A percentile compares a stretch with the other conserved stretches of the same genome.
Evolutionary conservation across 768 basidiomycete genomes (phyloP).

Genomic region (Tricholoma terreum): DNA sequence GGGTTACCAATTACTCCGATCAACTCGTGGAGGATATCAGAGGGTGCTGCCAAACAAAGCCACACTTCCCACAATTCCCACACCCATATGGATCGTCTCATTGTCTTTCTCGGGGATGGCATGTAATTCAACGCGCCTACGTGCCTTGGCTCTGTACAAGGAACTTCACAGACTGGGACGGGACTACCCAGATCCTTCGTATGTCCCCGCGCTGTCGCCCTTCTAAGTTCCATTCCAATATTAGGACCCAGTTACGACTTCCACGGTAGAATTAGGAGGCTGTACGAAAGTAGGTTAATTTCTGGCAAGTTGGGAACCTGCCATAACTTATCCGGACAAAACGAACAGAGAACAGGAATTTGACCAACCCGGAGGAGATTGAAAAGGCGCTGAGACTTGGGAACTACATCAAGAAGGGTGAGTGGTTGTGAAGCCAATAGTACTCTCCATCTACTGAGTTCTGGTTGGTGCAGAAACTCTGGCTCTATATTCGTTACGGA

Average conservation of each 20-base stretch:
- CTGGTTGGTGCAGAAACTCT: slow-evolving; percentile 59
- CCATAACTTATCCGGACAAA: neutral
- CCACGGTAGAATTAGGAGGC: slow-evolving; percentile 61
- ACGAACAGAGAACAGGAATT: slow-evolving; percentile 57
- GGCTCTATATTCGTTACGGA: slow-evolving; percentile 76
- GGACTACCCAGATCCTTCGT: slow-evolving; percentile 83
- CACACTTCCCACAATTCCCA: slow-evolving; percentile 10
- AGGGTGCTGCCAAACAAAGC: slow-evolving; percentile 26
- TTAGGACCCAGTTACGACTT: slow-evolving; percentile 60
- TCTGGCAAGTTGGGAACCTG: neutral
- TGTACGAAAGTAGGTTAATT: slow-evolving; percentile 66
- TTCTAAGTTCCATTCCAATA: slow-evolving; percentile 5
- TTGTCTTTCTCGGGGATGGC: slow-evolving; percentile 36
- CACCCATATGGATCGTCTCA: neutral
- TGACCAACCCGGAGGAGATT: slow-evolving; percentile 68
- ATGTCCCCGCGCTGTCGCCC: slow-evolving; percentile 28
- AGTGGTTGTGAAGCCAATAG: slow-evolving; percentile 12
- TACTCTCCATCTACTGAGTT: too few relatives aligned
- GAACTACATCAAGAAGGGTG: slow-evolving; percentile 86
- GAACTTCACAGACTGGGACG: slow-evolving; percentile 77
- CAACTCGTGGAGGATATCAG: too few relatives aligned
- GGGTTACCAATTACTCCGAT: too few relatives aligned
- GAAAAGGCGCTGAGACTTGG: slow-evolving; percentile 72
- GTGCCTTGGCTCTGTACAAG: slow-evolving; percentile 75
- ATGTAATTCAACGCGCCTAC: slow-evolving; percentile 49